Conservation (phyloP, 345 rosid genomes). For the Excoecaria cochinchinensis region DNA sequence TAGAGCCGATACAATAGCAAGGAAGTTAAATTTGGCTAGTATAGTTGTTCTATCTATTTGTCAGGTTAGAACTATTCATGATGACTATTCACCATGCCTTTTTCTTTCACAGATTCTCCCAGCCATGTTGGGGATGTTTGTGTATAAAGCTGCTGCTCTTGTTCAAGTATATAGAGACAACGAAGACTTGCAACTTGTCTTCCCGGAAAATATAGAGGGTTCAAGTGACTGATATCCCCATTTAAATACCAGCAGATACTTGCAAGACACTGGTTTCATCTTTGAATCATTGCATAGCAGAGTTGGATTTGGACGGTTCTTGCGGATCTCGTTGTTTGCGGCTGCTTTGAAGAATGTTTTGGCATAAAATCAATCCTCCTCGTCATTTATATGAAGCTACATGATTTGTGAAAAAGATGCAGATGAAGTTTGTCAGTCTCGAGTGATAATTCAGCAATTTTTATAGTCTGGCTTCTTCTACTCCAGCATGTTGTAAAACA, state of each 20-base stretch:
- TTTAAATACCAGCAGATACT: background rate
- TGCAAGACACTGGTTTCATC: background rate
- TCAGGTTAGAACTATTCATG: background rate
- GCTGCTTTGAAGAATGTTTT: background rate
- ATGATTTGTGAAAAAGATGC: background rate
- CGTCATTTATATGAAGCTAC: background rate
- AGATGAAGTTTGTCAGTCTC: background rate
- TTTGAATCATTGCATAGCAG: conserved; percentile 1
- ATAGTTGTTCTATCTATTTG: background rate
- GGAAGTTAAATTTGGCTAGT: background rate
- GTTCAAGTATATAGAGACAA: conserved; percentile 95
- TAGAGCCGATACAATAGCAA: background rate
- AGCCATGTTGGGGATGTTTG: conserved; percentile 89
- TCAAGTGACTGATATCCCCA: conserved; percentile 25
- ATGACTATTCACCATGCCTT: background rate
- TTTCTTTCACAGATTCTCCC: conserved; percentile 60
- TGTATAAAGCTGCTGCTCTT: conserved; percentile 90
- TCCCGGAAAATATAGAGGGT: conserved; percentile 54
- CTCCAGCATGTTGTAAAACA: background rate
- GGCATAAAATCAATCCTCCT: background rate
- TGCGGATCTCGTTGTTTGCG: background rate
- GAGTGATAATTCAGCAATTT: background rate
- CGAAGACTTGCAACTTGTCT: conserved; percentile 65
- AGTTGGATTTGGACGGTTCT: background rate
- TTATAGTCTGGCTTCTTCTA: background rate